These are phyloP conservation scores for Scheffersomyces ergatensis DNA, from an alignment of 805 yeast species.

Conservation along the genomic window DNA sequence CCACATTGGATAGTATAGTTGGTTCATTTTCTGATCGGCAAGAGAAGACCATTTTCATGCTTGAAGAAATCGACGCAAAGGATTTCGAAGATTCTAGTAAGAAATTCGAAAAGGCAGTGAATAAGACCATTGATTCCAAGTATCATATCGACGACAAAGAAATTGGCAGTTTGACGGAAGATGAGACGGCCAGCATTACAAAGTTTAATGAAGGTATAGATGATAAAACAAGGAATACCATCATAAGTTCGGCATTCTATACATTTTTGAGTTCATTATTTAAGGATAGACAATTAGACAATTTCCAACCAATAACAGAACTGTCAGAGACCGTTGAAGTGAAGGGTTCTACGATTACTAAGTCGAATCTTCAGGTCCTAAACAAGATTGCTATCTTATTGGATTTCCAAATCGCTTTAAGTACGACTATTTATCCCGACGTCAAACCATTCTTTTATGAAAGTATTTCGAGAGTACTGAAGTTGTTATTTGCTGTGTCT, in stretches of 20 bases:
- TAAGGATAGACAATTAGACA: not conserved
- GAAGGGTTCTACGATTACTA: not conserved
- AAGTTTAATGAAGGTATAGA: constrained; percentile 21
- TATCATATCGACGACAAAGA: not conserved
- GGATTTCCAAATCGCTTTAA: constrained; percentile 24
- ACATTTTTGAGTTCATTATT: not conserved
- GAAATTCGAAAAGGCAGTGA: not conserved
- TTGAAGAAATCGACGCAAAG: not conserved
- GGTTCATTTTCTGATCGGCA: too few species aligned
- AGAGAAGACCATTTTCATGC: too few species aligned
- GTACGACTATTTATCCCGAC: constrained; percentile 10
- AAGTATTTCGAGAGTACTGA: constrained; percentile 20
- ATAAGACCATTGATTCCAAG: not conserved
- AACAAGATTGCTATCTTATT: constrained; percentile 18
- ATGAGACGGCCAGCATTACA: constrained; percentile 9
- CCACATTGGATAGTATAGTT: too few species aligned
- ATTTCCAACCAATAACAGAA: not conserved
- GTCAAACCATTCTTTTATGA: constrained; percentile 24
- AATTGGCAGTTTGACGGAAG: constrained; percentile 3
- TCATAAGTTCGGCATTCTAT: constrained; percentile 21
- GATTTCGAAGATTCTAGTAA: not conserved
- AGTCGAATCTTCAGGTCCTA: not conserved
- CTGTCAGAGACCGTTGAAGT: not conserved
- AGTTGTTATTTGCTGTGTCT: constrained; percentile 18
- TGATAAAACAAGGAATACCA: constrained; percentile 16